Conservation (phyloP, 2,329 filamentous ascomycete species). For the Ceratocystis huliohia region DNA sequence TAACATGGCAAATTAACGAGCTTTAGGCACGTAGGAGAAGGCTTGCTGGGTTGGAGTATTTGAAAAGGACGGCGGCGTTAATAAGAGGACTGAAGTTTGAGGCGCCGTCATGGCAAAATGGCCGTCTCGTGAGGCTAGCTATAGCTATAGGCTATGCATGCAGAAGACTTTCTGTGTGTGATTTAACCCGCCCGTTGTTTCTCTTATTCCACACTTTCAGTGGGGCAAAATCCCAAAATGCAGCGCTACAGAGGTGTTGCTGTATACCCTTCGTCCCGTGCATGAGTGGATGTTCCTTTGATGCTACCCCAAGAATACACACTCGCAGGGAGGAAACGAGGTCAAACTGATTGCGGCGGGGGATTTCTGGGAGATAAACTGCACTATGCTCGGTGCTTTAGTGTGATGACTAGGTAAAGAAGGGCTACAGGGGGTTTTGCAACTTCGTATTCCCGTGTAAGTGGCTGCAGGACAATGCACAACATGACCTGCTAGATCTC, state of each 20-base stretch:
- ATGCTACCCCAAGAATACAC: neutral
- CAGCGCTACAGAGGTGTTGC: neutral
- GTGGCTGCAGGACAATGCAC: neutral
- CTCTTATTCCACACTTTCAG: neutral
- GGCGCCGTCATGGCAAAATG: no score
- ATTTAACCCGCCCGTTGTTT: no score
- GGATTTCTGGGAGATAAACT: no score
- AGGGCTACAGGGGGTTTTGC: neutral
- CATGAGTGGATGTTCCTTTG: neutral
- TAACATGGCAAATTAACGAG: no score
- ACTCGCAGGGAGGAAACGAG: neutral
- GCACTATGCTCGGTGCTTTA: neutral
- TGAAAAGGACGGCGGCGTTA: no score
- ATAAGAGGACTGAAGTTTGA: no score
- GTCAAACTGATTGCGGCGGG: no score
- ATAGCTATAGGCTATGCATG: no score
- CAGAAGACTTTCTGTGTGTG: no score
- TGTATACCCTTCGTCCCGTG: neutral
- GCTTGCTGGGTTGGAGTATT: no score
- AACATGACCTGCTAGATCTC: neutral
- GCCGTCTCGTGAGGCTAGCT: no score
- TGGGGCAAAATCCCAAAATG: neutral
- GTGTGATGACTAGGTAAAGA: neutral
- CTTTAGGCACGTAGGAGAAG: no score
- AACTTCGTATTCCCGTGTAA: conserved; percentile 3